Evolutionary conservation across 2,329 filamentous ascomycete species (phyloP).

Genomic region (Fusarium sp.): DNA sequence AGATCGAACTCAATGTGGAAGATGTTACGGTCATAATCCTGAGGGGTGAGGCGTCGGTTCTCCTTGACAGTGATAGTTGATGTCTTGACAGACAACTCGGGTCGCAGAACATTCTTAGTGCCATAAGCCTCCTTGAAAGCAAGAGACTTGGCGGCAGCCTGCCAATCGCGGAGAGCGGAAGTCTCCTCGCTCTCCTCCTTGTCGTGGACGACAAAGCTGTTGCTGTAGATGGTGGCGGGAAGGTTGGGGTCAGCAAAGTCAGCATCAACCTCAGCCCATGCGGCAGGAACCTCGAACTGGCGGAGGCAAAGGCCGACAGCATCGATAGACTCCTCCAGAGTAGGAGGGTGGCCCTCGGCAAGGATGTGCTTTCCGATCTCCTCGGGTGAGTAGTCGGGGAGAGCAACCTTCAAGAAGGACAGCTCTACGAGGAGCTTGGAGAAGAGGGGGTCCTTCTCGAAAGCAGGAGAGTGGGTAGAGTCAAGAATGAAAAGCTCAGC

Average conservation of each 20-base stretch:
- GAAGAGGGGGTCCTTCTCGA: conserved; percentile 74
- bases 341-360: conserved; percentile 65
- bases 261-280: conserved; percentile 77
- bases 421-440: conserved; percentile 80
- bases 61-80: conserved; percentile 91
- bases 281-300: conserved; percentile 78
- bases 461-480: conserved; percentile 73
- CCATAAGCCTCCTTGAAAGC: conserved; percentile 95
- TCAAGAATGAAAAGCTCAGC: conserved; percentile 83
- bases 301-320: conserved; percentile 77
- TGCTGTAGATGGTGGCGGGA: conserved; percentile 76
- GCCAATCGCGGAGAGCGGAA: conserved; percentile 78
- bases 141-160: conserved; percentile 86
- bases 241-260: conserved; percentile 67
- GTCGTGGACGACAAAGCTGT: conserved; percentile 85
- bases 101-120: conserved; percentile 79
- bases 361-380: conserved; percentile 74
- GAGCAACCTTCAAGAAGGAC: conserved; percentile 83
- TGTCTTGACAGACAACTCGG: conserved; percentile 88
- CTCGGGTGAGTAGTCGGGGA: conserved; percentile 72
- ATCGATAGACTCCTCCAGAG: conserved; percentile 70
- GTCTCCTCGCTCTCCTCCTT: conserved; percentile 79
- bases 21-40: conserved; percentile 95
- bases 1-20: conserved; percentile 99
- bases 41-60: conserved; percentile 90